These are phyloP conservation scores for Ceratopteris richardii DNA, from an alignment of 75 land plant species.

Conservation along the genomic window DNA sequence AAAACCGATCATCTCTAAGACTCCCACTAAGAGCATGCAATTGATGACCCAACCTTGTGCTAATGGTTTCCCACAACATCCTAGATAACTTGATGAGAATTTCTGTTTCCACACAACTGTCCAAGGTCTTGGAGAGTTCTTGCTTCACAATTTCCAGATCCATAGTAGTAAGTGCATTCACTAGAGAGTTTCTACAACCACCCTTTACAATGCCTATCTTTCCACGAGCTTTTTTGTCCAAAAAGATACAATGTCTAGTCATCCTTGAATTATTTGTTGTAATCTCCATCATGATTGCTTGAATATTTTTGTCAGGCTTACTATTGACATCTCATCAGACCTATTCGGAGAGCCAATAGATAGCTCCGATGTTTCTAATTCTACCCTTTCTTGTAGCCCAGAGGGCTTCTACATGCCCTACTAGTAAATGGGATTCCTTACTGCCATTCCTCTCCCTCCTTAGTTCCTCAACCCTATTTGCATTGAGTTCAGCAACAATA, in stretches of 20 bases:
- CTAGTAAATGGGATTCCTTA: slow-evolving; percentile 39
- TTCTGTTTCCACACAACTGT: slow-evolving; percentile 39
- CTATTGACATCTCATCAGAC: too few relatives aligned
- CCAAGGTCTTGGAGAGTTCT: slow-evolving; percentile 39
- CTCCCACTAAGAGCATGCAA: too few relatives aligned
- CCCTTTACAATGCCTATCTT: slow-evolving; percentile 5
- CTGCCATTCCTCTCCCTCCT: slow-evolving; percentile 34
- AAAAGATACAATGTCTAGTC: slow-evolving; percentile 24
- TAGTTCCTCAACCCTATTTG: slow-evolving; percentile 31
- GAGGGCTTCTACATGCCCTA: slow-evolving; percentile 38
- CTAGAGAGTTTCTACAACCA: slow-evolving; percentile 23
- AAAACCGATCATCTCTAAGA: too few relatives aligned
- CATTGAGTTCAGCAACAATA: slow-evolving; percentile 21
- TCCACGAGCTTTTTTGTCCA: not conserved
- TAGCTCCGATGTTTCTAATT: slow-evolving; percentile 2
- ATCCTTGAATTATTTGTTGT: slow-evolving; percentile 18
- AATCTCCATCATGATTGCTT: slow-evolving; percentile 5
- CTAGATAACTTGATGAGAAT: too few relatives aligned
- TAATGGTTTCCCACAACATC: too few relatives aligned
- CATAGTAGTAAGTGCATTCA: slow-evolving; percentile 12
- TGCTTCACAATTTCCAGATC: slow-evolving; percentile 55
- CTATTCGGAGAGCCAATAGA: too few relatives aligned
- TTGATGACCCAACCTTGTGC: too few relatives aligned
- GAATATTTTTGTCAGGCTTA: slow-evolving; percentile 35
- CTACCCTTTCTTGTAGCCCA: slow-evolving; percentile 28